Evolutionary conservation across 305 asterid species (phyloP), one percentile per base, ranked within the genome.

Genomic region (Stenogyne calaminthoides): DNA sequence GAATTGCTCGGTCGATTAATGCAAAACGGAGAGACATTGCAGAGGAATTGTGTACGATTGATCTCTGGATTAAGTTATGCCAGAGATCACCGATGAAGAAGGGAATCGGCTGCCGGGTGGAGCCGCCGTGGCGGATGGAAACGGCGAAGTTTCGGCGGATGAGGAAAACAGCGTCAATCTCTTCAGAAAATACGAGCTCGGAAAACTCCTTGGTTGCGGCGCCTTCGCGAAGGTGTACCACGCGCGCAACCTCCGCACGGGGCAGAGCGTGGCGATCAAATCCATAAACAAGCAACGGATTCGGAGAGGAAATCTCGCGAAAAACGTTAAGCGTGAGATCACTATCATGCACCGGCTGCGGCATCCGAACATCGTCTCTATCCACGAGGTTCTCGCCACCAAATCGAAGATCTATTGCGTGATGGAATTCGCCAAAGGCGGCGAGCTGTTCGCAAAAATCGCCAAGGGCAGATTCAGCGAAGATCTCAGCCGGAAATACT

Each of bases 181-280:
- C 70, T 82, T 84, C 9, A 71, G 75, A 52, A 89, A 82, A 57
- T 89, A 89, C 61, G 91, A 89, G 83, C 80, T 89, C 59, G 95
- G 92, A 0, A 76, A 74, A 67, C 87, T 89, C 72, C 81, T 89
- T 7, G 95, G 95, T 11, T 82, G 75, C 74, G 95, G 95, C 9
- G 91, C 95, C 14, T 89, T 89, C 78, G 95, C 88, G 5, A 89
- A 89, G 82, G 95, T 89, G 6, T 87, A 89, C 79, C 91, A 87
- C 74, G 95, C 88, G 16, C 84, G 88, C 4, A 79, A 76, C 61
- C 42, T 80, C 14, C 71, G 60, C 46, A 80, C 81, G 56, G 91
- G 82, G 10, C 86, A 86, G 75, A 86, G 88, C 80, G 90, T 89
- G 29, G 96, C 96, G 15, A 76, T 89, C 2, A 88, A 89, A 69